Evolutionary conservation across 768 basidiomycete species (phyloP).

Genomic region (Boletus huronensis): DNA sequence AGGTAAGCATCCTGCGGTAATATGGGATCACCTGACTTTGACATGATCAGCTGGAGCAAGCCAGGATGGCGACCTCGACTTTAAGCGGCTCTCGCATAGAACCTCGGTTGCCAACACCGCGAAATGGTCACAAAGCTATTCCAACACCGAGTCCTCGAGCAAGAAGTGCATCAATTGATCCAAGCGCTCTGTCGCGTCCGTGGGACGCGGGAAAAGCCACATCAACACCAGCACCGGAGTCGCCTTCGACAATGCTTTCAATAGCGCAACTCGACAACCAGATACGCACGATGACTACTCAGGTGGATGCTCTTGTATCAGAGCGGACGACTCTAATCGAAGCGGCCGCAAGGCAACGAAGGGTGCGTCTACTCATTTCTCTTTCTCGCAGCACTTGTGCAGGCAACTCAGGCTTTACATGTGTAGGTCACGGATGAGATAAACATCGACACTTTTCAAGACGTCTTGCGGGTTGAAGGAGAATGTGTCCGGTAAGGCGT

Average conservation of each 20-base stretch:
- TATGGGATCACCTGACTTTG: background rate
- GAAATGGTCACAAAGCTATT: background rate
- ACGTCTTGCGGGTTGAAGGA: slow-evolving; percentile 29
- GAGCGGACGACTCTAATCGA: slow-evolving; percentile 36
- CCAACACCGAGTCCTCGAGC: slow-evolving; percentile 8
- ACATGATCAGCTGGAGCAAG: slow-evolving; percentile 22
- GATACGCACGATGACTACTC: slow-evolving; percentile 33
- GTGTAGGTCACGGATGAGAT: slow-evolving; percentile 17
- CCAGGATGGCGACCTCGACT: slow-evolving; percentile 5
- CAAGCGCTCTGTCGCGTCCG: slow-evolving; percentile 11
- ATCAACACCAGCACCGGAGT: background rate
- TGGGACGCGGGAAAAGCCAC: background rate
- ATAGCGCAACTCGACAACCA: slow-evolving; percentile 36
- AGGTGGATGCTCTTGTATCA: slow-evolving; percentile 36
- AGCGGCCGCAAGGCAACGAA: slow-evolving; percentile 19
- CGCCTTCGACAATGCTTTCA: slow-evolving; percentile 13
- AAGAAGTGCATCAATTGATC: slow-evolving; percentile 24
- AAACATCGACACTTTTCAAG: slow-evolving; percentile 19
- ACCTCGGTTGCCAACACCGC: background rate
- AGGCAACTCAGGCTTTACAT: background rate
- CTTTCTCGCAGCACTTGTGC: background rate
- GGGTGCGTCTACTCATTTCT: slow-evolving; percentile 13
- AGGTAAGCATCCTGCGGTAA: slow-evolving; percentile 25
- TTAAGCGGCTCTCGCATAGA: background rate
- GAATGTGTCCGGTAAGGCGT: slow-evolving; percentile 36